Conservation (phyloP, 495 filamentous ascomycete genomes). For the Mytilinidion resinicola region DNA sequence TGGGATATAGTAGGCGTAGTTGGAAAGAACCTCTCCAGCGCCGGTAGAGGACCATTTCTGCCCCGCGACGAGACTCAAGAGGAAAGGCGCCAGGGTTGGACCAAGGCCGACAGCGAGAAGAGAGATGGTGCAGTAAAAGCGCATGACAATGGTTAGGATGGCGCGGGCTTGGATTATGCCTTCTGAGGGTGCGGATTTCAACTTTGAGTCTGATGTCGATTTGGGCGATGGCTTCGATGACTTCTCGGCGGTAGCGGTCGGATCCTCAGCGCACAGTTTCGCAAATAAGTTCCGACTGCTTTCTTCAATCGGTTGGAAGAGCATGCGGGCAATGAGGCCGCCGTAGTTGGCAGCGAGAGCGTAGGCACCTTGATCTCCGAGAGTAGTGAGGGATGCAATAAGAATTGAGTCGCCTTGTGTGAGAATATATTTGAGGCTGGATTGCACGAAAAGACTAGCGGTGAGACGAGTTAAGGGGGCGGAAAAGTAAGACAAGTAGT, state of each 20-base stretch:
- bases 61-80: slow-evolving; percentile 69
- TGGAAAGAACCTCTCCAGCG: slow-evolving; percentile 62
- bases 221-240: slow-evolving; percentile 23
- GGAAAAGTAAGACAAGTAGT: slow-evolving; percentile 59
- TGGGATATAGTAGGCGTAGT: slow-evolving; percentile 89
- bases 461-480: slow-evolving; percentile 58
- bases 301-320: slow-evolving; percentile 95
- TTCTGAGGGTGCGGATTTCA: slow-evolving; percentile 26
- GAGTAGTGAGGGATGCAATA: slow-evolving; percentile 65
- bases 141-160: slow-evolving; percentile 49
- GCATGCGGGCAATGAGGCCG: slow-evolving; percentile 75
- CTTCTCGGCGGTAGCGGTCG: not conserved
- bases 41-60: slow-evolving; percentile 58
- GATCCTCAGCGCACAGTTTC: slow-evolving; percentile 45
- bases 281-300: slow-evolving; percentile 81
- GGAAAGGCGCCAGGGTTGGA: slow-evolving; percentile 62
- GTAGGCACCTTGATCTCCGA: slow-evolving; percentile 85
- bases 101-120: slow-evolving; percentile 60
- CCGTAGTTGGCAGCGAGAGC: slow-evolving; percentile 93
- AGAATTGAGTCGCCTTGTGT: slow-evolving; percentile 92
- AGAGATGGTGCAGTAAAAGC: slow-evolving; percentile 61
- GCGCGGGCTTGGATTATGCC: slow-evolving; percentile 35
- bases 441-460: slow-evolving; percentile 79
- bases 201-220: slow-evolving; percentile 1
- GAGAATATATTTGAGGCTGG: slow-evolving; percentile 79